phyloP scores from a whole-genome alignment of 2,329 filamentous ascomycete genomes.

The Diaporthe citri region DNA sequence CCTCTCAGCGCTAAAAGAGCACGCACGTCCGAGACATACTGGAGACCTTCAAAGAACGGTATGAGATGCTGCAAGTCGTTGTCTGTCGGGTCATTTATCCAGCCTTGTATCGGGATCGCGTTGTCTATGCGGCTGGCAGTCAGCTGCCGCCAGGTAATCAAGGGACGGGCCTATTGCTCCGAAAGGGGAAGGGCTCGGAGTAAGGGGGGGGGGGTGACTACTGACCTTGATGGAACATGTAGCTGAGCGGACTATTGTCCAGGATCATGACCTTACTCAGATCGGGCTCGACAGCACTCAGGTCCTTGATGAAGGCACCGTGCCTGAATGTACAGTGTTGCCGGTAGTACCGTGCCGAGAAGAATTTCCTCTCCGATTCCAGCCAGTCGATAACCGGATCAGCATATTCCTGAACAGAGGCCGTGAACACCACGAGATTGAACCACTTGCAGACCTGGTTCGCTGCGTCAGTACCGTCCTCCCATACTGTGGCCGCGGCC shows the following conservation, averaged over 20 bases:
- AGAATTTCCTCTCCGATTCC: slow-evolving; percentile 96
- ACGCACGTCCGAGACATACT: slow-evolving; percentile 96
- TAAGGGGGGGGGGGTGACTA: slow-evolving; percentile 18
- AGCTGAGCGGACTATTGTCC: slow-evolving; percentile 98
- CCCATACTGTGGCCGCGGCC: neutral
- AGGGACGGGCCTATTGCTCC: neutral
- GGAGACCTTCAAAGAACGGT: slow-evolving; percentile 90
- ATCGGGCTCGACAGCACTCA: slow-evolving; percentile 95
- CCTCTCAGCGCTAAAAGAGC: slow-evolving; percentile 89
- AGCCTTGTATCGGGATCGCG: slow-evolving; percentile 98
- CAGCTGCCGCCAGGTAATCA: neutral
- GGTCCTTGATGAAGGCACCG: slow-evolving; percentile 97
- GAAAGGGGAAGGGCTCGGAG: too few species aligned
- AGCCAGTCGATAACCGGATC: slow-evolving; percentile 99
- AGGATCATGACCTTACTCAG: slow-evolving; percentile 98
- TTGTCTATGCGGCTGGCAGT: slow-evolving; percentile 76
- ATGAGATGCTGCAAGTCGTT: slow-evolving; percentile 94
- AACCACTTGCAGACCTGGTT: slow-evolving; percentile 92
- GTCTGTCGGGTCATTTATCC: slow-evolving; percentile 98
- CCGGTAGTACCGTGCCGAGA: slow-evolving; percentile 91
- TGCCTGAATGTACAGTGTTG: slow-evolving; percentile 97
- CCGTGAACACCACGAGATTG: slow-evolving; percentile 95
- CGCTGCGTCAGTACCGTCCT: slow-evolving; percentile 11
- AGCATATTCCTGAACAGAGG: slow-evolving; percentile 97
- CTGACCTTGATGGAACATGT: slow-evolving; percentile 97